Conservation (phyloP, 2,329 filamentous ascomycete species). For the Hymenoscyphus repandus region DNA sequence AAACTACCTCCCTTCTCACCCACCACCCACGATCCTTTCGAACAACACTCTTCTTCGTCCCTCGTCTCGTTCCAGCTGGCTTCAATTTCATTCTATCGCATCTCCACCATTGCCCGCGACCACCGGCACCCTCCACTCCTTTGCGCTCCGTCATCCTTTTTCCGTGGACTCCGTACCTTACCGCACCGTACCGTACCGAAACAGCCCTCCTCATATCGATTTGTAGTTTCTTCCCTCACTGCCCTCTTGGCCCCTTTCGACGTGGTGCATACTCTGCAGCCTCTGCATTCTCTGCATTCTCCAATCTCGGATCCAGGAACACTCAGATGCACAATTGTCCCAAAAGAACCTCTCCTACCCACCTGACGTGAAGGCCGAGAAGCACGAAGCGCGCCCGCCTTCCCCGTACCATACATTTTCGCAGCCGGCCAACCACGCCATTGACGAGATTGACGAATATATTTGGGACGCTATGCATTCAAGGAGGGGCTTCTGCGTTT, state of each 20-base stretch:
- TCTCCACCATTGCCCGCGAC: too few relatives aligned
- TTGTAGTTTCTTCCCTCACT: too few relatives aligned
- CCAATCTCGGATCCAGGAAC: neutral
- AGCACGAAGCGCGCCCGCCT: neutral
- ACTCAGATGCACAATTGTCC: neutral
- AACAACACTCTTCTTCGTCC: too few relatives aligned
- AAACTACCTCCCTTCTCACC: too few relatives aligned
- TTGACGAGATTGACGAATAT: neutral
- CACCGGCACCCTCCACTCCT: too few relatives aligned
- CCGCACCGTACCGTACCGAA: too few relatives aligned
- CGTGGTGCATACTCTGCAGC: neutral
- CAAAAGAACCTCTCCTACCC: neutral
- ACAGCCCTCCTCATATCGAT: too few relatives aligned
- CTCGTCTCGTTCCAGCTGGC: too few relatives aligned
- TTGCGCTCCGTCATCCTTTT: too few relatives aligned
- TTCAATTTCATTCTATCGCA: too few relatives aligned
- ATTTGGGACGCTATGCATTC: constrained; percentile 25
- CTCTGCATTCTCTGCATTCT: neutral
- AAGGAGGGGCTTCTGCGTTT: constrained; percentile 19
- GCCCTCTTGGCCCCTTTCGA: neutral
- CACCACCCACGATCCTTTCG: too few relatives aligned
- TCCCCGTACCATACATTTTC: neutral
- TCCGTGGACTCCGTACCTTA: too few relatives aligned
- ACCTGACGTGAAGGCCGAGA: neutral
- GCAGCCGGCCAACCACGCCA: neutral